Evolutionary conservation across 1,284 basidiomycete species (phyloP).

Genomic region (Microbotryum lychnidis-dioicae): DNA sequence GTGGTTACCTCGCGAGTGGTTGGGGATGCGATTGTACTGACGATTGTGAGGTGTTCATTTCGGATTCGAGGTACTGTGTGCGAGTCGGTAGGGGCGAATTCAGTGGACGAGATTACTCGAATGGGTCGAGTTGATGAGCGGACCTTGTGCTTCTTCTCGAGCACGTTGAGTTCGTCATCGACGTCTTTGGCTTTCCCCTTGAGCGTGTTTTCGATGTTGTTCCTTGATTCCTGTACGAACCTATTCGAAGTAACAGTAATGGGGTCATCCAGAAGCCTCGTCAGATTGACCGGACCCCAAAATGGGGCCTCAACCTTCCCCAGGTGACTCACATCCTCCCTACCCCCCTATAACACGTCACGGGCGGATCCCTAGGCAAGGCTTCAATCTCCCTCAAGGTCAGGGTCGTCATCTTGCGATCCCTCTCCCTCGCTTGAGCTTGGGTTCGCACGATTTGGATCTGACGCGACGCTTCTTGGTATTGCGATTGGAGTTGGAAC

Average conservation of each 20-base stretch:
- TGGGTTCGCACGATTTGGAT: conserved; percentile 15
- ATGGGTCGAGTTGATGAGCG: background rate
- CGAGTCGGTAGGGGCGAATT: background rate
- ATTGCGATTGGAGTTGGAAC: conserved; percentile 26
- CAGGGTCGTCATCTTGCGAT: conserved; percentile 22
- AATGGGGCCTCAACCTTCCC: background rate
- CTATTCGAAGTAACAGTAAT: background rate
- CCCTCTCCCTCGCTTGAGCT: conserved; percentile 16
- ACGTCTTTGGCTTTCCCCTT: conserved; percentile 20
- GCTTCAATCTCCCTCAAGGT: conserved; percentile 31
- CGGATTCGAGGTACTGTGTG: conserved; percentile 26
- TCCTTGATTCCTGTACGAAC: conserved; percentile 31
- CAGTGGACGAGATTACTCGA: background rate
- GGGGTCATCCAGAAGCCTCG: no score
- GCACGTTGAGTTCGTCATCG: conserved; percentile 10
- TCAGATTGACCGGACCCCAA: background rate
- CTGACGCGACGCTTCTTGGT: conserved; percentile 20
- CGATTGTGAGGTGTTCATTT: conserved; percentile 25
- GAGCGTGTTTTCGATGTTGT: conserved; percentile 27
- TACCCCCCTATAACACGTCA: conserved; percentile 24
- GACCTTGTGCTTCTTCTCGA: conserved; percentile 31
- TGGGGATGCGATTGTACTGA: background rate
- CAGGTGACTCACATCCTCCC: conserved; percentile 20
- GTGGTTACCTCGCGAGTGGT: background rate
- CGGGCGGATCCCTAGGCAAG: conserved; percentile 16